Conservation (phyloP, 108 stramenopile species). For the Stephanodiscus minutulus region DNA sequence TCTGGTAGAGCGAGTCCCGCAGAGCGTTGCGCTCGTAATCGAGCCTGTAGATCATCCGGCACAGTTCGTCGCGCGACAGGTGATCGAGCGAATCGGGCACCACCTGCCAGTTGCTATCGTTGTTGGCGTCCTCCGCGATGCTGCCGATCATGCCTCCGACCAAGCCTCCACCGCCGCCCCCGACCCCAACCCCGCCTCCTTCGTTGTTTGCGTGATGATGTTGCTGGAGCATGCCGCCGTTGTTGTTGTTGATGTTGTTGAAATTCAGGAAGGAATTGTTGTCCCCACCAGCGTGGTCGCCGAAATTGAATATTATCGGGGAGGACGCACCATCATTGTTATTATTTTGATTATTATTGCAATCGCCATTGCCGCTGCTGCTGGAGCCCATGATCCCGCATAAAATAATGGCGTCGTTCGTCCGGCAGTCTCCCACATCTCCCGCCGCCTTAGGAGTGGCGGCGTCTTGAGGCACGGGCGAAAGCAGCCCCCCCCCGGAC, state of each 20-base stretch:
- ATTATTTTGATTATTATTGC: no score
- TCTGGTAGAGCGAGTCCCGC: conserved; percentile 3
- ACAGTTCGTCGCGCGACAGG: conserved; percentile 31
- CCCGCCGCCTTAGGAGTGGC: neutral
- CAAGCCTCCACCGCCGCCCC: neutral
- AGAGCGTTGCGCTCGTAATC: conserved; percentile 33
- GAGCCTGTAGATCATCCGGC: conserved; percentile 27
- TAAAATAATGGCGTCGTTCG: neutral
- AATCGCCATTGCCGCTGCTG: neutral
- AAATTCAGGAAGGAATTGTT: neutral
- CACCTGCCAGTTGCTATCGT: conserved; percentile 16
- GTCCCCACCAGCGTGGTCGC: neutral
- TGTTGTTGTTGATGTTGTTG: neutral
- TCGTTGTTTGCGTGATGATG: neutral
- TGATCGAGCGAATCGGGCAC: conserved; percentile 28
- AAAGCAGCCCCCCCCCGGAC: no score
- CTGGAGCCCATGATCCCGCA: neutral
- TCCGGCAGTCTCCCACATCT: neutral
- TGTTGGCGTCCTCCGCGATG: neutral
- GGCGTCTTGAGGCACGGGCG: no score
- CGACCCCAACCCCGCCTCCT: no score
- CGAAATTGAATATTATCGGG: neutral
- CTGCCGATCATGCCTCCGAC: neutral
- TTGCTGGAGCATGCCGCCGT: neutral
- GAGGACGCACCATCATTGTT: no score